Percentiles rank a stretch among this genome's conserved stretches.
These are phyloP conservation scores for Pouteria campechiana DNA, from an alignment of 179 eudicot genomes.

Conservation along the genomic window DNA sequence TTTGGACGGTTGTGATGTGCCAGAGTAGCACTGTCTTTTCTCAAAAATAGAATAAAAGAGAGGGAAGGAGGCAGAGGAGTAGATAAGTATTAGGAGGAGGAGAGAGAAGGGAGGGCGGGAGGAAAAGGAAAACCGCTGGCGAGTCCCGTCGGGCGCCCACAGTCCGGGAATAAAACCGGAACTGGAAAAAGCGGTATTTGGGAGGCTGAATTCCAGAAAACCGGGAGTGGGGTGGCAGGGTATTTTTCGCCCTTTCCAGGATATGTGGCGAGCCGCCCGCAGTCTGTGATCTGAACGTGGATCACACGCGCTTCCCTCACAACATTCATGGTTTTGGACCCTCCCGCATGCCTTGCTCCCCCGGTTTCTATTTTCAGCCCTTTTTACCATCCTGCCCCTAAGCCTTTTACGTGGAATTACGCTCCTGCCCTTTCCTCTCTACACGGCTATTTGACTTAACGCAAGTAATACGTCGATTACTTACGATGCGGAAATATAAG, in stretches of 20 bases:
- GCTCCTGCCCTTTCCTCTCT: not conserved
- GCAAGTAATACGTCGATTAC: too few relatives aligned
- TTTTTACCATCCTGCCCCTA: too few relatives aligned
- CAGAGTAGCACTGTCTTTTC: too few relatives aligned
- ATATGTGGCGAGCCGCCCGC: conserved; percentile 75
- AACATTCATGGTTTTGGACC: conserved; percentile 2
- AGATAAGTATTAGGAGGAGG: conserved; percentile 18
- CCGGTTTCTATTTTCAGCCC: too few relatives aligned
- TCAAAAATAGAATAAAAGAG: too few relatives aligned
- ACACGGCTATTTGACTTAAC: conserved; percentile 3
- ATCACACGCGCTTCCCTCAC: conserved; percentile 36
- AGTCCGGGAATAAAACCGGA: conserved; percentile 12
- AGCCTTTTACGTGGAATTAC: too few relatives aligned
- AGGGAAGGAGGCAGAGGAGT: too few relatives aligned
- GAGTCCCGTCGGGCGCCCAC: conserved; percentile 33
- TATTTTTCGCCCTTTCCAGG: conserved; percentile 14
- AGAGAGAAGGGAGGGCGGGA: conserved; percentile 1
- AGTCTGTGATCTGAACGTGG: conserved; percentile 38
- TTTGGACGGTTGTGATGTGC: too few relatives aligned
- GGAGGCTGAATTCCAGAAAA: conserved; percentile 34
- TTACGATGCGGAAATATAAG: too few relatives aligned
- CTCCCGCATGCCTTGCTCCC: conserved; percentile 14
- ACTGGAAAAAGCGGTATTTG: conserved; percentile 16
- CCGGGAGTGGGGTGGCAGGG: conserved; percentile 33
- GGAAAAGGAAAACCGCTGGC: conserved; percentile 2